phyloP scores from a whole-genome alignment of 2,329 filamentous ascomycete genomes.

The Sporothrix euskadiensis region DNA sequence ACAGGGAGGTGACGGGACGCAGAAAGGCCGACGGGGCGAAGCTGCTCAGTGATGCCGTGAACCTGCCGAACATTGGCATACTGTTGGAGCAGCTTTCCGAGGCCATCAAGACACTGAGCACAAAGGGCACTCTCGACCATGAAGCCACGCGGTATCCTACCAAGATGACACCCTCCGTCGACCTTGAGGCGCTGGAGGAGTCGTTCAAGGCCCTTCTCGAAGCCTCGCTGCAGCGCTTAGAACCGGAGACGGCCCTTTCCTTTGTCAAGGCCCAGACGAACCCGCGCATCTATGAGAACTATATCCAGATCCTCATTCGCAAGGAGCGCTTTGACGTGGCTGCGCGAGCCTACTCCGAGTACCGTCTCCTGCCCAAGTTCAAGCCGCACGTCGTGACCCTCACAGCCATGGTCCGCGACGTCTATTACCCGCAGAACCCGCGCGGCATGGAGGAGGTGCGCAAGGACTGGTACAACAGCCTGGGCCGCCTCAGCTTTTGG shows the following conservation, averaged over 20 bases:
- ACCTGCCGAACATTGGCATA: slow-evolving; percentile 1
- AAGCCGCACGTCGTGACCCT: slow-evolving; percentile 45
- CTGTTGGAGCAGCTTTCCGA: not conserved
- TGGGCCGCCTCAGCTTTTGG: slow-evolving; percentile 45
- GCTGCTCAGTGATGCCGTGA: slow-evolving; percentile 42
- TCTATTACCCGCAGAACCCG: slow-evolving; percentile 42
- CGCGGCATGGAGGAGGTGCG: slow-evolving; percentile 49
- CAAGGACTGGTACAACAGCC: slow-evolving; percentile 50
- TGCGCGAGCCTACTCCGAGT: slow-evolving; percentile 48
- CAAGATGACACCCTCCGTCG: too few species aligned
- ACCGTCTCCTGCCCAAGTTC: slow-evolving; percentile 46
- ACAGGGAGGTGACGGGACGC: slow-evolving; percentile 30
- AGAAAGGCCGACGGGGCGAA: slow-evolving; percentile 7
- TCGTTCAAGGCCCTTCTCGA: slow-evolving; percentile 27
- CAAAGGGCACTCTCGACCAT: not conserved
- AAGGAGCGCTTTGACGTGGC: slow-evolving; percentile 40
- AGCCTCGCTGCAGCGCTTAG: slow-evolving; percentile 27
- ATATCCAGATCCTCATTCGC: slow-evolving; percentile 42
- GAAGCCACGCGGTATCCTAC: not conserved
- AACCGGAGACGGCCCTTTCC: slow-evolving; percentile 36
- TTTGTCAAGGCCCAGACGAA: slow-evolving; percentile 48
- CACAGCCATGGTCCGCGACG: slow-evolving; percentile 47
- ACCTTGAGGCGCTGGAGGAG: slow-evolving; percentile 10
- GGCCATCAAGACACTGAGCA: not conserved
- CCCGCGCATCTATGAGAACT: slow-evolving; percentile 46